Conservation (phyloP, 1,284 basidiomycete genomes). For the Ceratobasidium sp. region DNA sequence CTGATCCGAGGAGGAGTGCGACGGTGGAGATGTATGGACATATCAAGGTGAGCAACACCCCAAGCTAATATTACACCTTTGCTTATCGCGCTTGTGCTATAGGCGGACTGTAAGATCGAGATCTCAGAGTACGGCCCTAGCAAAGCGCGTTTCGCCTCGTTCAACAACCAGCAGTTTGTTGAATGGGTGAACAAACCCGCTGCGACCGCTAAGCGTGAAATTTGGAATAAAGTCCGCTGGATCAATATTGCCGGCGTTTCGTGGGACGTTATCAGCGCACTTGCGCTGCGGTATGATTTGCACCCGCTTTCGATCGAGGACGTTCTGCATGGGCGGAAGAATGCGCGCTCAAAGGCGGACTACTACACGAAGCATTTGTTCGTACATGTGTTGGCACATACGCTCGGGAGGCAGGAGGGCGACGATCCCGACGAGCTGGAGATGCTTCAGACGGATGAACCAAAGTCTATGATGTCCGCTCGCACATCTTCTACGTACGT, state of each 20-base stretch:
- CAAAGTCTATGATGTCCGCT: constrained; percentile 5
- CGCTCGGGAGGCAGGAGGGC: constrained; percentile 56
- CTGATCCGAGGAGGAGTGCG: constrained; percentile 42
- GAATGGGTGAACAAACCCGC: constrained; percentile 59
- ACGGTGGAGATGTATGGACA: constrained; percentile 44
- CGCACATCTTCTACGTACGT: not conserved
- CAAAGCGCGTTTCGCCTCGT: constrained; percentile 61
- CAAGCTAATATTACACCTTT: not conserved
- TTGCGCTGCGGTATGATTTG: constrained; percentile 73
- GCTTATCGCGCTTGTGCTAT: not conserved
- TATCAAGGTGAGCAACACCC: constrained; percentile 24
- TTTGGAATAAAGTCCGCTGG: constrained; percentile 73
- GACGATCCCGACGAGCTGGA: constrained; percentile 10
- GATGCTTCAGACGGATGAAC: constrained; percentile 22
- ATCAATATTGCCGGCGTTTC: constrained; percentile 75
- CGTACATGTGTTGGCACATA: constrained; percentile 70
- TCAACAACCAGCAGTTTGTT: constrained; percentile 67
- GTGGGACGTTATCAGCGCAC: constrained; percentile 74
- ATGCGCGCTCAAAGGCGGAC: constrained; percentile 69
- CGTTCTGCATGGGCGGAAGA: constrained; percentile 66
- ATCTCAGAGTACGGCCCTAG: constrained; percentile 70
- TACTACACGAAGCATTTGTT: constrained; percentile 75
- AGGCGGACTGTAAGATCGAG: constrained; percentile 68
- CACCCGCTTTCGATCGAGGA: constrained; percentile 78
- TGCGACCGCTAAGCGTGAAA: constrained; percentile 57